Conservation (phyloP, 2,329 filamentous ascomycete species). For the Xylariaceae sp. region DNA sequence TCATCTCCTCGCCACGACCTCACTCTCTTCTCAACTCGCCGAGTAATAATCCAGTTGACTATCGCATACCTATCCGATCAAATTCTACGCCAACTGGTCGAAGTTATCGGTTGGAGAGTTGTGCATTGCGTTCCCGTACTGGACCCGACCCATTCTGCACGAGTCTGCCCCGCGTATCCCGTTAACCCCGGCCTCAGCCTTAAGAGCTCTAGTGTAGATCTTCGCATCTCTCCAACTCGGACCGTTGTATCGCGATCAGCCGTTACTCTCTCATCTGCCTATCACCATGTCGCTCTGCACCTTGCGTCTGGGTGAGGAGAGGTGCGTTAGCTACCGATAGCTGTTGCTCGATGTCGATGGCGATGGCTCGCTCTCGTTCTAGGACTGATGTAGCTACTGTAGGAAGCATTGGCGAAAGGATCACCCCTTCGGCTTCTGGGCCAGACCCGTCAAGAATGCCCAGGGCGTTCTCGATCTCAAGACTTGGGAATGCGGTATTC, state of each 20-base stretch:
- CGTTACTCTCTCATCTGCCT: background rate
- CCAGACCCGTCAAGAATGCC: constrained; percentile 73
- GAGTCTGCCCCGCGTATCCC: background rate
- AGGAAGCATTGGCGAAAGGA: constrained; percentile 97
- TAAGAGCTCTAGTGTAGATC: background rate
- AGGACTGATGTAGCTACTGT: constrained; percentile 16
- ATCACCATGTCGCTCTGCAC: constrained; percentile 74
- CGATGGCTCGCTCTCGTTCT: background rate
- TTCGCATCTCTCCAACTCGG: background rate
- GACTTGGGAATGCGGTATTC: constrained; percentile 93
- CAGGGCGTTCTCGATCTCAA: constrained; percentile 86
- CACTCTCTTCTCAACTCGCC: background rate
- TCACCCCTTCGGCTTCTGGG: constrained; percentile 96
- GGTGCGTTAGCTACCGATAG: constrained; percentile 47
- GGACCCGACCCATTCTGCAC: background rate
- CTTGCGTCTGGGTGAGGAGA: constrained; percentile 82
- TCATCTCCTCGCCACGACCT: background rate
- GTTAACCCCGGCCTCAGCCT: constrained; percentile 12
- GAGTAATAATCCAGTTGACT: no score
- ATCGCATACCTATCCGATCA: no score
- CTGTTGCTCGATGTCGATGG: background rate
- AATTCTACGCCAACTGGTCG: no score
- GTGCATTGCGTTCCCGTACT: background rate
- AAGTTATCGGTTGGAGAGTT: background rate
- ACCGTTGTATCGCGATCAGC: background rate